Conservation (phyloP, 495 filamentous ascomycete species). For the Venustampulla echinocandica region DNA sequence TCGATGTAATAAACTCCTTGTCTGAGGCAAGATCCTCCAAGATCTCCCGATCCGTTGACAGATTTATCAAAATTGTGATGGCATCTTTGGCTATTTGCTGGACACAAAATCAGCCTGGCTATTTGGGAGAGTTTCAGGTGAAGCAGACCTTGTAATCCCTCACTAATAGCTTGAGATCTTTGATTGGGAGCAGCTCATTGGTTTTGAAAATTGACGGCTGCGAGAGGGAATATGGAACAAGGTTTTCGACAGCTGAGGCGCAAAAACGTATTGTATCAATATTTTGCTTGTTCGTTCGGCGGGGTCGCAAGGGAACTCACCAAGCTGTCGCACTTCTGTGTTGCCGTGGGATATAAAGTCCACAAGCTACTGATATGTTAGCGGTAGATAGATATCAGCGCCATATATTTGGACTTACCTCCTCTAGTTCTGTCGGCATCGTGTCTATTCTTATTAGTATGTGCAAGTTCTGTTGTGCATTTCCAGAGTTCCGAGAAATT, state of each 20-base stretch:
- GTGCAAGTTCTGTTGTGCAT: too few relatives aligned
- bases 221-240: slow-evolving; percentile 72
- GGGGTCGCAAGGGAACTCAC: slow-evolving; percentile 33
- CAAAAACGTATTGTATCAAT: too few relatives aligned
- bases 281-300: background rate
- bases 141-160: slow-evolving; percentile 41
- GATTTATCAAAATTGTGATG: slow-evolving; percentile 87
- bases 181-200: slow-evolving; percentile 66
- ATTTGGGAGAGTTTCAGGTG: background rate
- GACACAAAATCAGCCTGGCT: background rate
- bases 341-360: slow-evolving; percentile 88
- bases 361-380: slow-evolving; percentile 54
- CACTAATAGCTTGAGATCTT: slow-evolving; percentile 82
- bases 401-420: slow-evolving; percentile 42
- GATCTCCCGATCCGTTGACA: slow-evolving; percentile 69
- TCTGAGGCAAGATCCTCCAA: slow-evolving; percentile 65
- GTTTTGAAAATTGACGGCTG: slow-evolving; percentile 79
- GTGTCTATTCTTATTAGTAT: slow-evolving; percentile 1
- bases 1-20: slow-evolving; percentile 67
- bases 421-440: slow-evolving; percentile 80
- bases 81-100: slow-evolving; percentile 87
- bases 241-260: slow-evolving; percentile 64
- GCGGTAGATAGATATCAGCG: background rate
- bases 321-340: slow-evolving; percentile 69
- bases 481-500: too few relatives aligned